phyloP scores from a whole-genome alignment of 176 grass and related monocot species.

The Rhipidocladum racemiflorum region DNA sequence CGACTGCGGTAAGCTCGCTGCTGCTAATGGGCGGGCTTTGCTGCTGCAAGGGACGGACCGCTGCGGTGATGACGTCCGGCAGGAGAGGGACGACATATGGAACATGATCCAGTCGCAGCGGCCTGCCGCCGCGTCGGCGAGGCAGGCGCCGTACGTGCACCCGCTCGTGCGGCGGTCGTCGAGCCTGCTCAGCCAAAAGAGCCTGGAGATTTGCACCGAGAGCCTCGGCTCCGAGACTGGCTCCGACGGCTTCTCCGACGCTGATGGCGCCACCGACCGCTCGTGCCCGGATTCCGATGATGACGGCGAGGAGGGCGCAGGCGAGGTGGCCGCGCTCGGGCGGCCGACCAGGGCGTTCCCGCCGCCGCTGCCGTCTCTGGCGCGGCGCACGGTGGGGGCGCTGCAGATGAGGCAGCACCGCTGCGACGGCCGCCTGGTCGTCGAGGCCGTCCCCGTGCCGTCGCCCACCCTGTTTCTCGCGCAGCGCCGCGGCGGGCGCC shows the following conservation, averaged over 20 bases:
- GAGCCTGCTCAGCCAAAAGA: conserved; percentile 77
- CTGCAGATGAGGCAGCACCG: conserved; percentile 75
- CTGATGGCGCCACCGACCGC: conserved; percentile 32
- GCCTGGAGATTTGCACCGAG: conserved; percentile 95
- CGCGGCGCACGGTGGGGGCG: conserved; percentile 58
- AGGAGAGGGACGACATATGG: conserved; percentile 64
- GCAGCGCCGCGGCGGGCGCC: conserved; percentile 61
- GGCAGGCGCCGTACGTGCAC: conserved; percentile 62
- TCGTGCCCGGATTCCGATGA: conserved; percentile 30
- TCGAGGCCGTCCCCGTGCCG: conserved; percentile 58
- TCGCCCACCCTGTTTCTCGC: conserved; percentile 78
- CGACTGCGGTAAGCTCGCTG: not conserved
- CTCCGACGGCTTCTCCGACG: conserved; percentile 62
- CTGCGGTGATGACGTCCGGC: conserved; percentile 21
- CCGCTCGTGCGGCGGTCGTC: conserved; percentile 71
- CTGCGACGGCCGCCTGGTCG: conserved; percentile 73
- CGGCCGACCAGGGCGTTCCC: conserved; percentile 50
- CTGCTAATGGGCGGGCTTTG: conserved; percentile 10
- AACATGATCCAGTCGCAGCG: conserved; percentile 65
- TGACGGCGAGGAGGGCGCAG: not conserved
- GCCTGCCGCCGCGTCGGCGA: not conserved
- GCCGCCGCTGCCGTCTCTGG: conserved; percentile 68
- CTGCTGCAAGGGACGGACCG: conserved; percentile 37
- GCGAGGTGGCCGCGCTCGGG: conserved; percentile 28
- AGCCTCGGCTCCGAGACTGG: conserved; percentile 96